Conservation (phyloP, 192 early-diverging fungal species). For the Lunasporangiospora selenospora region DNA sequence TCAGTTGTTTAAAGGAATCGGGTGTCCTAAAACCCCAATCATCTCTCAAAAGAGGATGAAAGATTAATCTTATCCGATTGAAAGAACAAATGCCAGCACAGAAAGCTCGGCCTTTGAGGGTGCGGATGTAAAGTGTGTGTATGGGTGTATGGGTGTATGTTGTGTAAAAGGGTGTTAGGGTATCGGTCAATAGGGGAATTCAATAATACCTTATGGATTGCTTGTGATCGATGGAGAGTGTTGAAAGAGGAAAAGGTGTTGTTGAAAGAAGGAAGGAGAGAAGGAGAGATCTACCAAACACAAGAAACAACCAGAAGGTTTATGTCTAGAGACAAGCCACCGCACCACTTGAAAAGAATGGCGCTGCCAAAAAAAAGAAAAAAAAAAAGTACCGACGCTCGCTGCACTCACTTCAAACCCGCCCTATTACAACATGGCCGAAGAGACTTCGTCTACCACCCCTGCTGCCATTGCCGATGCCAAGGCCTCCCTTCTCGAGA, state of each 20-base stretch:
- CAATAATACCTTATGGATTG: not conserved
- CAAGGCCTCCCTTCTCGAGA: constrained; percentile 21
- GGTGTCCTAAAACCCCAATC: constrained; percentile 55
- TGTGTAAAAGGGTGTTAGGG: not conserved
- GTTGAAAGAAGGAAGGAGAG: not conserved
- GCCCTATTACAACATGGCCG: constrained; percentile 11
- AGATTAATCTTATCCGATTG: constrained; percentile 51
- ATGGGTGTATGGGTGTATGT: not conserved
- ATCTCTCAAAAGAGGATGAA: constrained; percentile 29
- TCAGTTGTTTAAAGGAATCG: constrained; percentile 47
- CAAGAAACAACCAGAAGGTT: too few relatives aligned
- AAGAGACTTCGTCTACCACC: constrained; percentile 14
- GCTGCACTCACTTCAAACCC: not conserved
- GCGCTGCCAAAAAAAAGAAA: constrained; percentile 5
- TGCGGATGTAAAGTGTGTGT: constrained; percentile 45
- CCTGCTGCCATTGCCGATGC: too few relatives aligned
- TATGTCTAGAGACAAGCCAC: not conserved
- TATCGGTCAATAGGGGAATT: not conserved
- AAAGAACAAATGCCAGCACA: constrained; percentile 50
- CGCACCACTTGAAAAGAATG: not conserved
- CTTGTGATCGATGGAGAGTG: not conserved
- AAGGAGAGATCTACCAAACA: too few relatives aligned
- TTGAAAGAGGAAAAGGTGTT: not conserved
- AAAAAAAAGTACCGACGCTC: not conserved
- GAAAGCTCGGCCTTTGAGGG: constrained; percentile 50